A percentile compares a stretch with the other conserved stretches of the same genome.
phyloP scores from a whole-genome alignment of 202 grass and related monocot species.

The Carex arenaria region DNA sequence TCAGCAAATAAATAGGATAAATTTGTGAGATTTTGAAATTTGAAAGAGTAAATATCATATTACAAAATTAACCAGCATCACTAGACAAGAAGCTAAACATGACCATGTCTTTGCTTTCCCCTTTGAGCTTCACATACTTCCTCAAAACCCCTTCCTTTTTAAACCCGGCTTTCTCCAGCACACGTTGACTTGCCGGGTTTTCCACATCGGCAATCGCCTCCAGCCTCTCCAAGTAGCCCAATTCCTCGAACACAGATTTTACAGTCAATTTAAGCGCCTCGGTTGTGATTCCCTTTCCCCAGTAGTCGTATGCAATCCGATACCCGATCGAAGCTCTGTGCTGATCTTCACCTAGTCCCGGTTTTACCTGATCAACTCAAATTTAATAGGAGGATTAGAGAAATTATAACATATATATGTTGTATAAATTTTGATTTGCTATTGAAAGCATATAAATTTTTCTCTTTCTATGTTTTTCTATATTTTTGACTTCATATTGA shows the following conservation, averaged over 20 bases:
- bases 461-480: neutral
- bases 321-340: constrained; percentile 65
- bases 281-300: constrained; percentile 59
- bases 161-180: constrained; percentile 91
- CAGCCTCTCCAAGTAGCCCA: constrained; percentile 43
- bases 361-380: neutral
- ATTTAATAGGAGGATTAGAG: neutral
- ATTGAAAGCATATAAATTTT: neutral
- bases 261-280: constrained; percentile 27
- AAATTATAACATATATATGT: neutral
- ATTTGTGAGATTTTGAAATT: too few relatives aligned
- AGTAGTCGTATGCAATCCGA: constrained; percentile 40
- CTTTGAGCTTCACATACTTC: constrained; percentile 60
- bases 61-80: constrained; percentile 18
- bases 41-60: too few relatives aligned
- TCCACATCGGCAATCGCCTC: constrained; percentile 69
- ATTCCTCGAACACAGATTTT: constrained; percentile 34
- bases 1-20: too few relatives aligned
- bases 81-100: constrained; percentile 52
- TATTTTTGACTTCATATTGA: constrained; percentile 20
- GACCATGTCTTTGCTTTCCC: constrained; percentile 54
- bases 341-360: neutral
- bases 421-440: neutral
- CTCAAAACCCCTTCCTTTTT: constrained; percentile 48
- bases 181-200: constrained; percentile 69